Conservation (phyloP, 768 basidiomycete species). For the Pholiota conissans region DNA sequence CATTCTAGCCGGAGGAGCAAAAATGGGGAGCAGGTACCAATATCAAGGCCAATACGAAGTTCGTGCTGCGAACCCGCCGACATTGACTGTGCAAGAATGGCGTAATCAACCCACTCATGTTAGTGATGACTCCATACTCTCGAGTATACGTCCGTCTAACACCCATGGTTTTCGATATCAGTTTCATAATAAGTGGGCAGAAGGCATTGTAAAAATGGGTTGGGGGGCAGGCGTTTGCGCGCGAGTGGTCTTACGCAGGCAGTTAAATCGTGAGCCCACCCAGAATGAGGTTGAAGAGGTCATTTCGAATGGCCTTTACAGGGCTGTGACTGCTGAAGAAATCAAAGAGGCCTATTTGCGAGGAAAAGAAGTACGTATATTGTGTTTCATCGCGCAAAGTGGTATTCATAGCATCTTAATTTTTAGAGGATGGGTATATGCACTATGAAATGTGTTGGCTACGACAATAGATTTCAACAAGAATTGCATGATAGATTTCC, state of each 20-base stretch:
- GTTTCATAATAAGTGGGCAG: conserved; percentile 30
- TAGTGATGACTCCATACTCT: neutral
- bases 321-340: conserved; percentile 22
- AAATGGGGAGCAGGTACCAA: conserved; percentile 17
- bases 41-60: conserved; percentile 31
- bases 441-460: conserved; percentile 41
- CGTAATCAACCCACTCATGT: conserved; percentile 10
- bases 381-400: neutral
- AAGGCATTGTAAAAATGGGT: conserved; percentile 18
- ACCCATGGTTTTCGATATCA: neutral
- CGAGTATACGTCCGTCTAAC: too few relatives aligned
- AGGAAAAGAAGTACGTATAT: conserved; percentile 31
- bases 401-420: neutral
- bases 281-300: conserved; percentile 20
- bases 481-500: conserved; percentile 17
- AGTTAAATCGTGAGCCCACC: conserved; percentile 24
- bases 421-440: conserved; percentile 32
- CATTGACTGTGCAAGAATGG: conserved; percentile 30
- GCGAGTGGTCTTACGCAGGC: conserved; percentile 26
- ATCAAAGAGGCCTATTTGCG: conserved; percentile 24
- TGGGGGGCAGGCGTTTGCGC: conserved; percentile 28
- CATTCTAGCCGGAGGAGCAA: neutral
- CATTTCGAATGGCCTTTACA: conserved; percentile 1
- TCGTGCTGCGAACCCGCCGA: neutral
- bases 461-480: conserved; percentile 36